Evolutionary conservation across 768 basidiomycete genomes (phyloP).

Genomic region (Pilatotrama ljubarskyi): DNA sequence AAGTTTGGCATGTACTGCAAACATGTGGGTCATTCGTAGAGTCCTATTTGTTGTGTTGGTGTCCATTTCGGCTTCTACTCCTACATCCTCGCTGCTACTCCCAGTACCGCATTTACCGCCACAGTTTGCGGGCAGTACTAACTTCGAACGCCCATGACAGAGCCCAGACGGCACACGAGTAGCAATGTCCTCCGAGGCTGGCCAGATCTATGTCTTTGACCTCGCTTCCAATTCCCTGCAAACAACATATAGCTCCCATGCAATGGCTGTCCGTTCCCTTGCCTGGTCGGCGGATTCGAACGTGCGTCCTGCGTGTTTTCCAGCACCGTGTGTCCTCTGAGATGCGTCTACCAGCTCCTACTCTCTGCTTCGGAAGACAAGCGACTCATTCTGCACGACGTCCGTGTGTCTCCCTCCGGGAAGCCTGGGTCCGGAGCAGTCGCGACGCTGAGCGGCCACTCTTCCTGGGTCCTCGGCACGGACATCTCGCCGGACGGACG

Average conservation of each 20-base stretch:
- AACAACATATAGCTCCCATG: constrained; percentile 82
- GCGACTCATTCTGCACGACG: constrained; percentile 87
- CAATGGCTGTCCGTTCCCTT: constrained; percentile 84
- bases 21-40: constrained; percentile 50
- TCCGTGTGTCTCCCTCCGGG: constrained; percentile 63
- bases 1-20: constrained; percentile 79
- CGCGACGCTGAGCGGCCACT: constrained; percentile 83
- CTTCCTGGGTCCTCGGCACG: constrained; percentile 86
- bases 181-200: constrained; percentile 81
- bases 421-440: constrained; percentile 73
- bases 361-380: constrained; percentile 93
- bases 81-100: background rate
- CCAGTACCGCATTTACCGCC: background rate
- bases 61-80: constrained; percentile 1
- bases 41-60: constrained; percentile 3
- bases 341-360: constrained; percentile 54
- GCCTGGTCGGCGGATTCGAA: constrained; percentile 90
- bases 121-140: background rate
- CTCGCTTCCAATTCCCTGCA: constrained; percentile 63
- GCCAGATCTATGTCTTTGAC: constrained; percentile 89
- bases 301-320: constrained; percentile 45
- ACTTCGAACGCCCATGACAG: constrained; percentile 45
- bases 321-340: background rate
- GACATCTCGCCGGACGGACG: constrained; percentile 83
- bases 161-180: constrained; percentile 85